Evolutionary conservation across 441 rosid species (phyloP).

Genomic region (Populus hybrid): DNA sequence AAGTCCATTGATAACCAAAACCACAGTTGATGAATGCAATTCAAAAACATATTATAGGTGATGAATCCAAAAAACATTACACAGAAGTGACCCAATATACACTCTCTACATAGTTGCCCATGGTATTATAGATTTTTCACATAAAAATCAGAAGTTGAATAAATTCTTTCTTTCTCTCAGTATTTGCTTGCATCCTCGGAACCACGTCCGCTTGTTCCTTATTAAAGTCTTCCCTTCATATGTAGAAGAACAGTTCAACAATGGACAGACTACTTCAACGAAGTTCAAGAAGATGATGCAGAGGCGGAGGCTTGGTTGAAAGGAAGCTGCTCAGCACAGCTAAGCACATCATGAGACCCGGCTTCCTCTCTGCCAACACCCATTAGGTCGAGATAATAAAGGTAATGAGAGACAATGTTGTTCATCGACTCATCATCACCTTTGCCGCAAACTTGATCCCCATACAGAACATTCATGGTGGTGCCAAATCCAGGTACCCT

Average conservation of each 20-base stretch:
- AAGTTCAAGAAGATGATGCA: slow-evolving; percentile 38
- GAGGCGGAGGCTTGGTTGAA: slow-evolving; percentile 35
- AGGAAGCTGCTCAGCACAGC: slow-evolving; percentile 56
- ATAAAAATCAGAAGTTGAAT: neutral
- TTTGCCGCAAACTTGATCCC: slow-evolving; percentile 60
- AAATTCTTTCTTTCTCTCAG: neutral
- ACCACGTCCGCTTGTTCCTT: slow-evolving; percentile 10
- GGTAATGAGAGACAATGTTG: slow-evolving; percentile 60
- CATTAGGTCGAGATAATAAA: slow-evolving; percentile 58
- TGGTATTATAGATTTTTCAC: neutral
- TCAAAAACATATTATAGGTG: neutral
- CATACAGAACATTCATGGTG: slow-evolving; percentile 65
- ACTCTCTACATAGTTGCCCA: neutral
- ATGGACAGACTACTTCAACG: neutral
- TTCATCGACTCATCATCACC: slow-evolving; percentile 63
- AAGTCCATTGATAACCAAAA: neutral
- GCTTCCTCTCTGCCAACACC: slow-evolving; percentile 81
- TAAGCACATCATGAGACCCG: slow-evolving; percentile 57
- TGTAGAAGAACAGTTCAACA: slow-evolving; percentile 11
- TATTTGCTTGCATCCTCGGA: neutral
- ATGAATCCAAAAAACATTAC: neutral
- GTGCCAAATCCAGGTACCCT: slow-evolving; percentile 68
- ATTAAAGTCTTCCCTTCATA: slow-evolving; percentile 6
- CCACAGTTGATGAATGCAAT: neutral
- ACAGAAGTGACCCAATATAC: neutral